A percentile compares a stretch with the other conserved stretches of the same genome.
Conservation (phyloP, 2,329 filamentous ascomycete species). For the Mollisia scopiformis region DNA sequence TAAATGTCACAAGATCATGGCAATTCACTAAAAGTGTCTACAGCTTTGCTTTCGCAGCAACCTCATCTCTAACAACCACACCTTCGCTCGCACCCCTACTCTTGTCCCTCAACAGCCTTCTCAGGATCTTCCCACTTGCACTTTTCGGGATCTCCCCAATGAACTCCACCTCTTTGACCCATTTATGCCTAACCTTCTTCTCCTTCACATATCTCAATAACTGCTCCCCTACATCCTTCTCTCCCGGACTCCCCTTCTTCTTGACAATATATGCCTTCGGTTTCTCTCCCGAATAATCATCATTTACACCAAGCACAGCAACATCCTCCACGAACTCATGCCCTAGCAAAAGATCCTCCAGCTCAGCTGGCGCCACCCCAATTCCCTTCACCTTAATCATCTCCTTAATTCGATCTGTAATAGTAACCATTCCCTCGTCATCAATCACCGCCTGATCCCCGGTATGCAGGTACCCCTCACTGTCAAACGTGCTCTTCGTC, state of each 20-base stretch:
- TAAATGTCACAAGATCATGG: too few relatives aligned
- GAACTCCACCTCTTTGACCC: slow-evolving; percentile 56
- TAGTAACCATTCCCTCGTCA: slow-evolving; percentile 70
- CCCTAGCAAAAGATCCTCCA: slow-evolving; percentile 42
- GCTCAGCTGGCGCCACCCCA: slow-evolving; percentile 47
- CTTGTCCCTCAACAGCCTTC: slow-evolving; percentile 55
- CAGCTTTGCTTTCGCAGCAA: slow-evolving; percentile 38
- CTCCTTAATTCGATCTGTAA: slow-evolving; percentile 74
- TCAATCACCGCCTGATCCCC: slow-evolving; percentile 69
- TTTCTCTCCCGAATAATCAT: slow-evolving; percentile 42
- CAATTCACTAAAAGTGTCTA: too few relatives aligned
- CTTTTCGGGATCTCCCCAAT: slow-evolving; percentile 63
- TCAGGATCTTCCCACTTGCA: slow-evolving; percentile 65
- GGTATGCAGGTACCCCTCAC: slow-evolving; percentile 71
- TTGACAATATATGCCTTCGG: slow-evolving; percentile 63
- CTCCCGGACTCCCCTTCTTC: slow-evolving; percentile 34
- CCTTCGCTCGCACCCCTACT: slow-evolving; percentile 39
- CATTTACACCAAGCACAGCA: slow-evolving; percentile 59
- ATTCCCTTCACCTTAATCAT: slow-evolving; percentile 48
- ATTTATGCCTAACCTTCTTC: slow-evolving; percentile 59
- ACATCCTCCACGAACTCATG: slow-evolving; percentile 53
- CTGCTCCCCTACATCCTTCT: slow-evolving; percentile 40
- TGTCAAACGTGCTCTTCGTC: slow-evolving; percentile 46
- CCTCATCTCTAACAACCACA: slow-evolving; percentile 34
- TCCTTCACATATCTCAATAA: slow-evolving; percentile 54